These are phyloP conservation scores for Stentor roeselii DNA, from an alignment of 73 alveolate species.

Conservation along the genomic window DNA sequence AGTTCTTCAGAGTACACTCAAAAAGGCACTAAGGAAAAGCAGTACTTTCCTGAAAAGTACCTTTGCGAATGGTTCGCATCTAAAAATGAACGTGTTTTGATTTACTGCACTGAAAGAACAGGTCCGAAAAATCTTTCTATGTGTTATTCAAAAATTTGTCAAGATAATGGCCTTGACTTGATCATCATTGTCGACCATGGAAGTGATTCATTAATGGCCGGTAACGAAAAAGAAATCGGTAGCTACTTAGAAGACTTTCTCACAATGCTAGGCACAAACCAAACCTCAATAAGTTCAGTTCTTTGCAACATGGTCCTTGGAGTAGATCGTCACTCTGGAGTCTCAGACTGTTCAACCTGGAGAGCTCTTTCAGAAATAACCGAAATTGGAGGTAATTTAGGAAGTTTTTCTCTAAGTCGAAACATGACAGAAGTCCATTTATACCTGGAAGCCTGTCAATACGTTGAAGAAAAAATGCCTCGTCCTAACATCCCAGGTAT, in stretches of 20 bases:
- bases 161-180: background rate
- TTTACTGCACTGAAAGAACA: background rate
- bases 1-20: background rate
- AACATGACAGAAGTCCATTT: conserved; percentile 1
- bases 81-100: background rate
- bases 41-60: background rate
- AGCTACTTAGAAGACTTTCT: background rate
- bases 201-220: conserved; percentile 21
- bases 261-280: background rate
- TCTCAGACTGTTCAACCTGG: conserved; percentile 11
- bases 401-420: background rate
- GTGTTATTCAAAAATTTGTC: background rate
- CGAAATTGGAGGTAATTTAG: background rate
- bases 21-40: background rate
- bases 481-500: background rate
- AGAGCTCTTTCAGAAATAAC: conserved; percentile 23
- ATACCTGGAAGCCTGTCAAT: background rate
- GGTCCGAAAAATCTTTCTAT: background rate
- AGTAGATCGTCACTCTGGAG: background rate
- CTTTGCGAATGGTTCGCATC: conserved; percentile 3
- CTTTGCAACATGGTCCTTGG: background rate
- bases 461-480: background rate
- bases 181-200: background rate
- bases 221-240: conserved; percentile 17
- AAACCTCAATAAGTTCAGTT: background rate